A percentile compares a stretch with the other conserved stretches of the same genome.
Conservation (phyloP, 371 early-diverging fungal species). For the Mucor indicus region DNA sequence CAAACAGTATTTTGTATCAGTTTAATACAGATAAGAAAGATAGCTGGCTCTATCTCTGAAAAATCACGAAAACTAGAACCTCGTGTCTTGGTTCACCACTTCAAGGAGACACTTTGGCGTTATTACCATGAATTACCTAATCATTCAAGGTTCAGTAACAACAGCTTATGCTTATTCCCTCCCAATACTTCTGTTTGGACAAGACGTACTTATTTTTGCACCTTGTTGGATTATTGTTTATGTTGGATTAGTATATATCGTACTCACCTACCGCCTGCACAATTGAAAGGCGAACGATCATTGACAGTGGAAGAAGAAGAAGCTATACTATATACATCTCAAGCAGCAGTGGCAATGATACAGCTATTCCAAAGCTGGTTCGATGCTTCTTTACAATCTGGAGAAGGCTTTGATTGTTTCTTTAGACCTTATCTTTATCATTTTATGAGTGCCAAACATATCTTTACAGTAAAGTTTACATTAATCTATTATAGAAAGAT, state of each 20-base stretch:
- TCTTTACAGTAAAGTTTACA: slow-evolving; percentile 32
- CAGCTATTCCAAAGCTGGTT: slow-evolving; percentile 27
- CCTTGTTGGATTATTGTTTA: slow-evolving; percentile 30
- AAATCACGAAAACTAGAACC: slow-evolving; percentile 9
- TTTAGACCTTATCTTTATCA: slow-evolving; percentile 42
- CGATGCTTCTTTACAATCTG: slow-evolving; percentile 14
- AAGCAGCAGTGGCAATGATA: slow-evolving; percentile 29
- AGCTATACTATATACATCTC: slow-evolving; percentile 24
- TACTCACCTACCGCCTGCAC: slow-evolving; percentile 11
- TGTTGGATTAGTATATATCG: slow-evolving; percentile 28
- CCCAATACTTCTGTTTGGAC: slow-evolving; percentile 15
- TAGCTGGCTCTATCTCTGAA: slow-evolving; percentile 10
- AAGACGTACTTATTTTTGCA: slow-evolving; percentile 21
- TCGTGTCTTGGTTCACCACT: slow-evolving; percentile 1
- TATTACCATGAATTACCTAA: slow-evolving; percentile 5
- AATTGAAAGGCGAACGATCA: background rate
- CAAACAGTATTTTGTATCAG: slow-evolving; percentile 22
- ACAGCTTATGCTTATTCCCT: background rate
- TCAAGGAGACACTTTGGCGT: background rate
- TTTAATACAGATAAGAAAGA: slow-evolving; percentile 18
- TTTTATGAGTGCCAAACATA: slow-evolving; percentile 29
- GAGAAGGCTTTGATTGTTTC: slow-evolving; percentile 33
- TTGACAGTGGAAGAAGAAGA: slow-evolving; percentile 6
- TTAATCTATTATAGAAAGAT: background rate
- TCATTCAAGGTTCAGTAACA: slow-evolving; percentile 1